Evolutionary conservation across 345 rosid species (phyloP).

Genomic region (Syzygium jambos): DNA sequence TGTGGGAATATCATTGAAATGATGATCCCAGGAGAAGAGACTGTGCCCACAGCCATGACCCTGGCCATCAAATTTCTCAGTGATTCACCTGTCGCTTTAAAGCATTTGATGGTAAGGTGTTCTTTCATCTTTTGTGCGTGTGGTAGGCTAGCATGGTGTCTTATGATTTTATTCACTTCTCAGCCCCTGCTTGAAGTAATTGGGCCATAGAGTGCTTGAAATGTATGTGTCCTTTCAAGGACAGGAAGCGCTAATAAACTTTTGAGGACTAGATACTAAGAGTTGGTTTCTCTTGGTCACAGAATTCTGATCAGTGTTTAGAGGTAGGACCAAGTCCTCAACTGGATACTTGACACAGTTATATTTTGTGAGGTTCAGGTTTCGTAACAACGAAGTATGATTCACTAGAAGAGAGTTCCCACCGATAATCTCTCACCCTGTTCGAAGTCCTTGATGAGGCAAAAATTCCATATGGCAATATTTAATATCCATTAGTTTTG

Average conservation of each 20-base stretch:
- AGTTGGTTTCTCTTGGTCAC: neutral
- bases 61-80: slow-evolving; percentile 76
- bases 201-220: neutral
- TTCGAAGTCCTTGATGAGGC: neutral
- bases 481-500: neutral
- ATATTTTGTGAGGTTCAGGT: neutral
- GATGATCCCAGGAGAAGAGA: slow-evolving; percentile 98
- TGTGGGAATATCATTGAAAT: slow-evolving; percentile 73
- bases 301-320: neutral
- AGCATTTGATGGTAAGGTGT: slow-evolving; percentile 48
- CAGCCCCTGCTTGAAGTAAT: neutral
- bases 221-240: neutral
- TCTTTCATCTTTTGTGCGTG: neutral
- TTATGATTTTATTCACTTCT: neutral
- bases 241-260: neutral
- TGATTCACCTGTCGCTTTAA: slow-evolving; percentile 54
- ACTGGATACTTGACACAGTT: neutral
- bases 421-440: neutral
- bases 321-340: neutral
- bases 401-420: neutral
- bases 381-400: neutral
- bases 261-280: neutral
- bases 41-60: slow-evolving; percentile 84
- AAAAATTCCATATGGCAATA: neutral
- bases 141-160: neutral